These are phyloP conservation scores for Tulasnella sp. DNA, from an alignment of 768 basidiomycete genomes.

Conservation along the genomic window DNA sequence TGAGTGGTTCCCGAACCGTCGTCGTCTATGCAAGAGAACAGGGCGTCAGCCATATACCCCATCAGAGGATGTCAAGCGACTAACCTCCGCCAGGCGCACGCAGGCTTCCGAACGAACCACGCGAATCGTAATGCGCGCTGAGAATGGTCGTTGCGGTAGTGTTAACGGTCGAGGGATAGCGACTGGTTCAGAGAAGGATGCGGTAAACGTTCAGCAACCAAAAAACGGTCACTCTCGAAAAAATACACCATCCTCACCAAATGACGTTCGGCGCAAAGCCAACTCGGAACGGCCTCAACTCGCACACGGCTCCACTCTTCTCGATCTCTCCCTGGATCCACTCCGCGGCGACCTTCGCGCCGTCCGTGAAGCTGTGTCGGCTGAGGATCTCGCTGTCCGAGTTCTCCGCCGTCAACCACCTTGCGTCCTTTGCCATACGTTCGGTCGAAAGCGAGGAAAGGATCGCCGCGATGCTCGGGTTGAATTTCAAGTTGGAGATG, in stretches of 20 bases:
- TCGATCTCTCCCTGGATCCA: slow-evolving; percentile 76
- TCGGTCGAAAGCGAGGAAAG: slow-evolving; percentile 64
- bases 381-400: slow-evolving; percentile 65
- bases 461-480: slow-evolving; percentile 62
- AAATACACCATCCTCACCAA: slow-evolving; percentile 53
- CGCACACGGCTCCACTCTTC: slow-evolving; percentile 69
- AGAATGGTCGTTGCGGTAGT: slow-evolving; percentile 66
- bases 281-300: slow-evolving; percentile 57
- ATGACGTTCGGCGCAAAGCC: slow-evolving; percentile 87
- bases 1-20: slow-evolving; percentile 64
- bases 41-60: background rate
- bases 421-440: slow-evolving; percentile 65
- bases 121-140: slow-evolving; percentile 86
- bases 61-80: background rate
- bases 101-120: slow-evolving; percentile 73
- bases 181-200: slow-evolving; percentile 41
- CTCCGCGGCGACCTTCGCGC: slow-evolving; percentile 59
- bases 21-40: slow-evolving; percentile 43
- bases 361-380: slow-evolving; percentile 76
- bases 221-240: too few species aligned
- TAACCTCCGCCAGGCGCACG: slow-evolving; percentile 43
- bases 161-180: slow-evolving; percentile 53
- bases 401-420: slow-evolving; percentile 83
- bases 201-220: too few species aligned
- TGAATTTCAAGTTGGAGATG: slow-evolving; percentile 59